A percentile compares a stretch with the other conserved stretches of the same genome.
These are phyloP conservation scores for Aegilops sharonensis DNA, from an alignment of 176 grass and related monocot species.

Conservation along the genomic window DNA sequence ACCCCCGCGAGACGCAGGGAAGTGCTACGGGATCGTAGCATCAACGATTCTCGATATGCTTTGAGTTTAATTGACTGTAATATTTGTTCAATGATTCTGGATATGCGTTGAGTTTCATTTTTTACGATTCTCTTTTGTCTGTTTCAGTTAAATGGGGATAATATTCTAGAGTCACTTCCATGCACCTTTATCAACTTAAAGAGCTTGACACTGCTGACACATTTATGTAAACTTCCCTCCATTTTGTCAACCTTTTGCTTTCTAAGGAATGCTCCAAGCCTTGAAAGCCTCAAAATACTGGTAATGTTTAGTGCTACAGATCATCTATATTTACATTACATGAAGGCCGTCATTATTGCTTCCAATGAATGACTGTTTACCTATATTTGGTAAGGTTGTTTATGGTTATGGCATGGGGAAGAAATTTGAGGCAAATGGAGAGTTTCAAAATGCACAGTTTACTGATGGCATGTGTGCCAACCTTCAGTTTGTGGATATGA, in stretches of 20 bases:
- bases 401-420: neutral
- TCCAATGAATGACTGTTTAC: neutral
- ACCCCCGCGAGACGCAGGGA: too few relatives aligned
- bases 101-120: neutral
- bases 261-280: neutral
- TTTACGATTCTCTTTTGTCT: neutral
- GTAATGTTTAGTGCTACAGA: conserved; percentile 4
- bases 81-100: neutral
- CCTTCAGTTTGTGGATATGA: conserved; percentile 24
- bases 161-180: neutral
- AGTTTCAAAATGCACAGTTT: conserved; percentile 32
- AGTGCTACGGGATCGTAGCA: too few relatives aligned
- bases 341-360: neutral
- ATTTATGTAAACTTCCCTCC: conserved; percentile 6
- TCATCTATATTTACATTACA: neutral
- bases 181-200: conserved; percentile 30
- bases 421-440: neutral
- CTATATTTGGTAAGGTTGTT: neutral
- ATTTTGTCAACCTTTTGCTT: conserved; percentile 19
- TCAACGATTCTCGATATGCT: neutral
- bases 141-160: neutral
- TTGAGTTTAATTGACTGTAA: neutral
- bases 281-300: conserved; percentile 25
- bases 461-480: conserved; percentile 31
- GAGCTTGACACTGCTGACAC: neutral